Evolutionary conservation across 2,329 filamentous ascomycete genomes (phyloP), one percentile per base, ranked within the genome.

Genomic region (Penicillium sp.): DNA sequence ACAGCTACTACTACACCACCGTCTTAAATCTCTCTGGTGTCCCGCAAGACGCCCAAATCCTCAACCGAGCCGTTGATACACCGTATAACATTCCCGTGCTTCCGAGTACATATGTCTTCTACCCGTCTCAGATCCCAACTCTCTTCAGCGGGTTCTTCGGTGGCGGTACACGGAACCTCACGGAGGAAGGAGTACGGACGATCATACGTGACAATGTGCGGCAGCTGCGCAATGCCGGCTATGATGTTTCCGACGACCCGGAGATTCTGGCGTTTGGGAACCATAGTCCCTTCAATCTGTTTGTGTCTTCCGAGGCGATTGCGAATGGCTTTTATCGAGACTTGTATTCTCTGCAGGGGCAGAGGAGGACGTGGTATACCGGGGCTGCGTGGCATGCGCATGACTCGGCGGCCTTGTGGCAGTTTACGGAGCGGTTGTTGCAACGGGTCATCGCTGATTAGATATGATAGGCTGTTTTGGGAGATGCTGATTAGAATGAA

Each of bases 321-420:
- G 55, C 66, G n/a, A 67, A 58, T 3, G 78, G 79, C 2, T 79
- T 77, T 56, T 73, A 79, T 48, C 65, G 75, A 48, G 60, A 76
- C 8, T 65, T 77, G 44, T 76, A 79, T 45, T 71, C 67, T 0
- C 67, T 81, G 23, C 78, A 82, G 67, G 79, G 78, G 1, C 62
- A 69, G 26, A 66, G 69, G 19, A 70, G 65, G 9, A 81, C 78
- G 4, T 81, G 67, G 62, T 81, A 74, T 60, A 79, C 79, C 0
- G 79, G 78, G 0, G 76, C 62, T 11, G 58, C 62, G 38, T 58
- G 41, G 8, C 56, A 58, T 47, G 38, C 47, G 23, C 56, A 58
- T 49, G 23, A 41, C 44, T 58, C 56, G 21, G 45, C 38, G 38
- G 56, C 48, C 35, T 3, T 52, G n/a, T 58, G 56, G 56, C 35